phyloP scores from a whole-genome alignment of 306 rosid genomes.

The Sicyos baderoa region DNA sequence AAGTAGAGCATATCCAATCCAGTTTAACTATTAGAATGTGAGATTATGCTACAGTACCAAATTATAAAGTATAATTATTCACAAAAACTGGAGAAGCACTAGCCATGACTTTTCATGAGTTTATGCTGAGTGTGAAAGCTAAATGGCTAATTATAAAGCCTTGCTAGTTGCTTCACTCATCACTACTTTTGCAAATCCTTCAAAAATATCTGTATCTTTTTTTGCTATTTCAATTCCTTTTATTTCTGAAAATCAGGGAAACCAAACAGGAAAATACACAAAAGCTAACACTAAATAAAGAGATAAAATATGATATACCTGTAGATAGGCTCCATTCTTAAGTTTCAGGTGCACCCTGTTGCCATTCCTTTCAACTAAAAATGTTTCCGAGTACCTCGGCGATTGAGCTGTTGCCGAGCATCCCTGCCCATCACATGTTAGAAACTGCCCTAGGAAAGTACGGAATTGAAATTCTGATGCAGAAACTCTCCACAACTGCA shows the following conservation, averaged over 20 bases:
- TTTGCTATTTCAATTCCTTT: background rate
- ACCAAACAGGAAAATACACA: background rate
- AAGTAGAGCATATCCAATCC: conserved; percentile 18
- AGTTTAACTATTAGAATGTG: conserved; percentile 10
- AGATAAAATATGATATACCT: conserved; percentile 36
- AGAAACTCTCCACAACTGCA: conserved; percentile 78
- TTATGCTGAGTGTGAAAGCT: background rate
- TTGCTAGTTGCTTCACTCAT: background rate
- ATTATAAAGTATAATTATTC: background rate
- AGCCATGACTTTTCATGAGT: background rate
- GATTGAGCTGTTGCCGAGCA: conserved; percentile 59
- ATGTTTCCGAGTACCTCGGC: conserved; percentile 48
- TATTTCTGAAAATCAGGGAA: background rate
- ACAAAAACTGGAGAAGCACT: background rate
- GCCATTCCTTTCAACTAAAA: conserved; percentile 46
- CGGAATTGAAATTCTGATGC: conserved; percentile 62
- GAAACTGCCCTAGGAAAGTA: conserved; percentile 57
- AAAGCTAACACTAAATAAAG: background rate
- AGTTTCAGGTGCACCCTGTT: conserved; percentile 58
- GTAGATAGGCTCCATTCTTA: conserved; percentile 50
- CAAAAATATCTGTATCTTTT: background rate
- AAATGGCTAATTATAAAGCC: background rate
- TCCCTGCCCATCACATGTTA: conserved; percentile 52
- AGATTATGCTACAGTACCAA: background rate
- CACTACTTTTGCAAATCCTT: conserved; percentile 6